Base-by-base conservation (phyloP, 768 basidiomycete genomes). In the Lactarius tabidus region DNA sequence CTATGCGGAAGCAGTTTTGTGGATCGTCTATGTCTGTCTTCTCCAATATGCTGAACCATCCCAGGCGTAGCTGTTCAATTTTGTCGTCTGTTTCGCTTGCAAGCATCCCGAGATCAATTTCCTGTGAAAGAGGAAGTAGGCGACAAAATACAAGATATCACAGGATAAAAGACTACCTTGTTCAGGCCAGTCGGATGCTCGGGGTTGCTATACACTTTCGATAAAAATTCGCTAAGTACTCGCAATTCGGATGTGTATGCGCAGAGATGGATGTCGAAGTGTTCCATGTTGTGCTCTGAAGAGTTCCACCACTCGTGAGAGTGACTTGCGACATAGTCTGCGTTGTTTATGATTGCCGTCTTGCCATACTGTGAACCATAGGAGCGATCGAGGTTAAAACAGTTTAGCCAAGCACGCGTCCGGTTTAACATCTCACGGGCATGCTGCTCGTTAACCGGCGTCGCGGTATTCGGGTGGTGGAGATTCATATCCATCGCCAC, bases 301-400 rank as follows among this genome's bases (percentile, higher is more conserved):
- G 59, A 59, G 20, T 60, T 53, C 69, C 69, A 70, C 69, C 69
- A 70, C 15, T 45, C 63, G 15, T 56, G 45, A 20, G 85, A 87
- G 70, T 88, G 86, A 62, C 79, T 81, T 18, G 89, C 88, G 64
- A 88, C 87, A 73, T 90, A 94, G 75, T 92, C 91, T 8, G 81
- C 79, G 69, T 89, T 85, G 66, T 36, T 80, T 73, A 97, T 89
- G 56, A 91, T 89, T n/a, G 91, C 85, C 0, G 85, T 83, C 77
- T 94, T 93, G 62, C 95, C 95, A 76, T 95, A 93, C 75, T 95
- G 89, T n/a, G 87, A 89, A 15, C 91, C 87, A 20, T 90, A 89
- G 7, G 93, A 95, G 23, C 93, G 88, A 74, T 98, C 95, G 54
- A 96, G 79, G 75, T 95, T 93, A 77, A 90, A 92, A 74, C 91